phyloP scores from a whole-genome alignment of 768 basidiomycete genomes.

The Clathrus columnatus region DNA sequence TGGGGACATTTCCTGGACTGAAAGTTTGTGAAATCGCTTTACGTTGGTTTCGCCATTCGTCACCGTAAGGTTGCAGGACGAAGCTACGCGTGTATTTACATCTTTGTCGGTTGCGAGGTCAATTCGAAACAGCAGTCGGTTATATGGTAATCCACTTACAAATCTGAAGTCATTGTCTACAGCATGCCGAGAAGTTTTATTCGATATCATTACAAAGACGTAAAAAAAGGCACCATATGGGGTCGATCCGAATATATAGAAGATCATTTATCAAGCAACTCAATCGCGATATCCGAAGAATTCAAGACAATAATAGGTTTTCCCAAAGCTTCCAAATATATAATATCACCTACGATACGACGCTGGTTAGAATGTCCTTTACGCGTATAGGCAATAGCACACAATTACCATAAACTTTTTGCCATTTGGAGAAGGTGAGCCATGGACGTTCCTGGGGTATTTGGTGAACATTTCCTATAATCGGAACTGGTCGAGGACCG shows the following conservation, averaged over 20 bases:
- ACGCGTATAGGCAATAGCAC: too few species aligned
- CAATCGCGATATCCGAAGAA: conserved; percentile 14
- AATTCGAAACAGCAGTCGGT: too few species aligned
- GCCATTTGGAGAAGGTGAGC: conserved; percentile 19
- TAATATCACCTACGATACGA: conserved; percentile 19
- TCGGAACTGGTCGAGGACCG: conserved; percentile 56
- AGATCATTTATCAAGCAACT: conserved; percentile 22
- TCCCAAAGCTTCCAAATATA: conserved; percentile 15
- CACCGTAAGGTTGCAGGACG: conserved; percentile 45
- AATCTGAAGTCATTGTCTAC: too few species aligned
- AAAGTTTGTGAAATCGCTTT: conserved; percentile 46
- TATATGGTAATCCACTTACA: too few species aligned
- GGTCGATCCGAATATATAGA: conserved; percentile 19
- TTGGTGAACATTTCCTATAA: conserved; percentile 57
- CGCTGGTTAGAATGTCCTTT: too few species aligned
- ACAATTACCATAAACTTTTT: conserved; percentile 10
- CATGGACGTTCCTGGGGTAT: conserved; percentile 54
- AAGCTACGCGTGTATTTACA: too few species aligned
- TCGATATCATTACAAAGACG: too few species aligned
- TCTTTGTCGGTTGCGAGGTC: too few species aligned
- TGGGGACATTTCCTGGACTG: conserved; percentile 31
- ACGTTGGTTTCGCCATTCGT: conserved; percentile 30
- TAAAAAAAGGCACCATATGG: conserved; percentile 13
- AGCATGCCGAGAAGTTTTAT: too few species aligned
- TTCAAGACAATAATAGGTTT: conserved; percentile 17